These are phyloP conservation scores for Aspergillus uvarum DNA, from an alignment of 2,329 filamentous ascomycete genomes.

Conservation along the genomic window DNA sequence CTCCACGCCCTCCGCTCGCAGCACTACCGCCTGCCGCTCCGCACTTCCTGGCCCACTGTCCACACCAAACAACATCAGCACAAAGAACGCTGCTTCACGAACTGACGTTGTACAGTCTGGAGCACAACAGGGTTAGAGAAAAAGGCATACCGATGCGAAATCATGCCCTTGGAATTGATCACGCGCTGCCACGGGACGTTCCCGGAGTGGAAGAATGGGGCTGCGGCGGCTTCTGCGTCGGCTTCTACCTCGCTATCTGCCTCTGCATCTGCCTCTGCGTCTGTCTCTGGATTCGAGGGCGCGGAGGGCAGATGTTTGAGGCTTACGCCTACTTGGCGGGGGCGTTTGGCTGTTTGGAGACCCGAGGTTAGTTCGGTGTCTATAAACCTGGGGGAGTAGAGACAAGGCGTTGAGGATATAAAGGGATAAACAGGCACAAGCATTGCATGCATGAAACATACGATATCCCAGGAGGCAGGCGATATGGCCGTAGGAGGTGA, in stretches of 20 bases:
- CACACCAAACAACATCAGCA: not conserved
- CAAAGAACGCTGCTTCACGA: too few species aligned
- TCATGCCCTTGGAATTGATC: conserved; percentile 80
- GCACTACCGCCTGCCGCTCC: conserved; percentile 42
- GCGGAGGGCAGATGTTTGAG: conserved; percentile 75
- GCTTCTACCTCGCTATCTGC: not conserved
- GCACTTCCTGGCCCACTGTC: conserved; percentile 44
- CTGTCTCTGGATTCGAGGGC: not conserved
- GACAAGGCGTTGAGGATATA: accelerated
- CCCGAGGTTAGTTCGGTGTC: too few species aligned
- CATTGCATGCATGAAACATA: conserved; percentile 37
- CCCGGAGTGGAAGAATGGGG: conserved; percentile 62
- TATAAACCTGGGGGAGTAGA: too few species aligned
- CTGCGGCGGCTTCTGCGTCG: conserved; percentile 39
- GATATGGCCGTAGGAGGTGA: conserved; percentile 81
- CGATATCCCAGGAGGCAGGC: conserved; percentile 61
- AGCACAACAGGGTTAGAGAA: not conserved
- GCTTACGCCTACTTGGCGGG: conserved; percentile 84
- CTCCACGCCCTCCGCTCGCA: conserved; percentile 44
- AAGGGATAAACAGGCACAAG: too few species aligned
- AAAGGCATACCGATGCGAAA: conserved; percentile 72
- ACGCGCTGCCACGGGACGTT: conserved; percentile 96
- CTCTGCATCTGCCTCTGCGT: not conserved
- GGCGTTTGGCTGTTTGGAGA: conserved; percentile 59
- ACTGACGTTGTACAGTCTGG: not conserved